Evolutionary conservation across 2,329 filamentous ascomycete genomes (phyloP).

Genomic region (Apiospora hydei): DNA sequence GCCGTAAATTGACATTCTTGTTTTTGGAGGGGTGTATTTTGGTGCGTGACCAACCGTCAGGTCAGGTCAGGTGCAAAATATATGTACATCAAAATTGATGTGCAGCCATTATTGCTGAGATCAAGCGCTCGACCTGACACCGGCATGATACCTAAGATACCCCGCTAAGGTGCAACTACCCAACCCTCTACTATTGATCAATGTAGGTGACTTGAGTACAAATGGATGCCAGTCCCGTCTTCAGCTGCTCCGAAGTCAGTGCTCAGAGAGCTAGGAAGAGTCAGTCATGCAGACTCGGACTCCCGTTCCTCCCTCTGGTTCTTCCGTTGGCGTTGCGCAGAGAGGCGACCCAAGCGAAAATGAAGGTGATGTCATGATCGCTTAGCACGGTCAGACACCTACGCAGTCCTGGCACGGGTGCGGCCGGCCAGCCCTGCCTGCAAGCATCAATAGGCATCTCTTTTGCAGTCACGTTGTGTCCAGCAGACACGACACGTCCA

Average conservation of each 20-base stretch:
- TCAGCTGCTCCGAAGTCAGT: background rate
- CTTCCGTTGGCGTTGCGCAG: background rate
- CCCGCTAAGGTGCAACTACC: background rate
- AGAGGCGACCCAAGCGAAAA: constrained; percentile 4
- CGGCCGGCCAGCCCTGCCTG: background rate
- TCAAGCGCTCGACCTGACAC: background rate
- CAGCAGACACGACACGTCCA: no score
- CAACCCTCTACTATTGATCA: background rate
- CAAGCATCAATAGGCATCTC: background rate
- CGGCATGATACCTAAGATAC: background rate
- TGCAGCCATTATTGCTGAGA: background rate
- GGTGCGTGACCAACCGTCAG: background rate
- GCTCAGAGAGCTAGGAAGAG: background rate
- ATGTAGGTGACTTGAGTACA: no score
- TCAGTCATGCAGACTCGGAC: background rate
- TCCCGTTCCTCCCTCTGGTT: background rate
- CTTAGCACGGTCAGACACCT: constrained; percentile 1
- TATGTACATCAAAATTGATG: background rate
- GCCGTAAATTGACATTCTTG: background rate
- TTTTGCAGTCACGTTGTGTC: background rate
- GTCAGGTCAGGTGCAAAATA: background rate
- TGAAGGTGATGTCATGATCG: constrained; percentile 13
- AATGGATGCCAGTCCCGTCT: background rate
- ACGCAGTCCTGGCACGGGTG: background rate
- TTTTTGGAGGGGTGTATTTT: background rate